Evolutionary conservation across 768 basidiomycete genomes (phyloP).

Genomic region (Albatrellus ellisii): DNA sequence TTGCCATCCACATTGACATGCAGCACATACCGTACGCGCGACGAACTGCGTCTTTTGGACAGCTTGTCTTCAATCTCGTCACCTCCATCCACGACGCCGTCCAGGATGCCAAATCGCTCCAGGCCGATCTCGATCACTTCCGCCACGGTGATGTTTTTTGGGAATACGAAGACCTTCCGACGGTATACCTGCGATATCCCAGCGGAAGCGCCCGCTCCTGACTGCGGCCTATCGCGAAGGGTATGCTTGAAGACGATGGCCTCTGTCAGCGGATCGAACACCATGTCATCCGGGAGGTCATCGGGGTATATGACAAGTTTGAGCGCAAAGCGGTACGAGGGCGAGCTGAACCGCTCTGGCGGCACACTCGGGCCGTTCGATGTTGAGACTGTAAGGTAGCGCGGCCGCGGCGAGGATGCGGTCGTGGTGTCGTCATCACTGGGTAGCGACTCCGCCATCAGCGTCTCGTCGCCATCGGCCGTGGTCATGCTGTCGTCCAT

Average conservation of each 20-base stretch:
- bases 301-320: conserved; percentile 80
- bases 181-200: conserved; percentile 48
- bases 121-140: conserved; percentile 90
- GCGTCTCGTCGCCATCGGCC: conserved; percentile 29
- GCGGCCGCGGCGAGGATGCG: conserved; percentile 21
- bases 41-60: conserved; percentile 62
- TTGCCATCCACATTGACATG: conserved; percentile 42
- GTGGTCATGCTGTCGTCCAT: conserved; percentile 27
- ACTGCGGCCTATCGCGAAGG: conserved; percentile 39
- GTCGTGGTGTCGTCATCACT: conserved; percentile 19
- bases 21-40: conserved; percentile 76
- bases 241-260: conserved; percentile 84
- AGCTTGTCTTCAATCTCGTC: conserved; percentile 95
- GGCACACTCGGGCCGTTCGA: conserved; percentile 32
- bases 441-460: conserved; percentile 24
- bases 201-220: conserved; percentile 30
- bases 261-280: conserved; percentile 85
- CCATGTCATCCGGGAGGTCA: conserved; percentile 90
- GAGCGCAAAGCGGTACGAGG: conserved; percentile 73
- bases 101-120: conserved; percentile 88
- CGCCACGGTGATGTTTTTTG: conserved; percentile 90
- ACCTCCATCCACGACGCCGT: conserved; percentile 97
- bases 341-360: conserved; percentile 68
- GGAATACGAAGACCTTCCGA: conserved; percentile 81
- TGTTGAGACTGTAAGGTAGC: conserved; percentile 26